Conservation (phyloP, 768 basidiomycete species). For the Trametes cingulata region DNA sequence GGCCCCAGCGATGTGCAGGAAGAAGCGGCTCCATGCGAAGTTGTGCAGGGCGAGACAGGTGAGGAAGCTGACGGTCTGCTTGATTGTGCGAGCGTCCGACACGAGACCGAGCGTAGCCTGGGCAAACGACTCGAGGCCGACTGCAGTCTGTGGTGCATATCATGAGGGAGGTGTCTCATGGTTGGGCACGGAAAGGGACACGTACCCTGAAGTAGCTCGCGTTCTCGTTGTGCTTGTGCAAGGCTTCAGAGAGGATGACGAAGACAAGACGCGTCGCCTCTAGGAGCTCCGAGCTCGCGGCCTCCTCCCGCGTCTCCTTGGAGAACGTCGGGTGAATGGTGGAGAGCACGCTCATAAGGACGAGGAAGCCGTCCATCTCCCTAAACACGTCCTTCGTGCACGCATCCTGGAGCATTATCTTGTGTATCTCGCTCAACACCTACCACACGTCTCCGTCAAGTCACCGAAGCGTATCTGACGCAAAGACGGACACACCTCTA, state of each 20-base stretch:
- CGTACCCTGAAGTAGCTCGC: slow-evolving; percentile 67
- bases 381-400: slow-evolving; percentile 75
- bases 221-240: slow-evolving; percentile 57
- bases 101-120: slow-evolving; percentile 59
- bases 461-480: neutral
- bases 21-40: slow-evolving; percentile 57
- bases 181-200: neutral
- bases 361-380: slow-evolving; percentile 79
- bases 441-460: slow-evolving; percentile 27
- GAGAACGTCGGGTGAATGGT: slow-evolving; percentile 44
- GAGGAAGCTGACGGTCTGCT: slow-evolving; percentile 65
- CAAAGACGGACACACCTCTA: slow-evolving; percentile 49
- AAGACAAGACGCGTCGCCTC: slow-evolving; percentile 65
- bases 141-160: slow-evolving; percentile 40
- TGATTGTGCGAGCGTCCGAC: slow-evolving; percentile 45
- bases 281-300: slow-evolving; percentile 35
- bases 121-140: slow-evolving; percentile 66
- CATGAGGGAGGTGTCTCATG: neutral
- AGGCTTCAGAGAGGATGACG: slow-evolving; percentile 62
- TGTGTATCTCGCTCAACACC: slow-evolving; percentile 67
- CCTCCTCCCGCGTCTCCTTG: slow-evolving; percentile 35
- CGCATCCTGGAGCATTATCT: slow-evolving; percentile 64
- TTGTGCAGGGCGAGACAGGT: slow-evolving; percentile 68
- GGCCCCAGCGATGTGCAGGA: slow-evolving; percentile 45
- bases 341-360: slow-evolving; percentile 71